phyloP scores from a whole-genome alignment of 208 protist species.

The Trypanosoma boissoni region DNA sequence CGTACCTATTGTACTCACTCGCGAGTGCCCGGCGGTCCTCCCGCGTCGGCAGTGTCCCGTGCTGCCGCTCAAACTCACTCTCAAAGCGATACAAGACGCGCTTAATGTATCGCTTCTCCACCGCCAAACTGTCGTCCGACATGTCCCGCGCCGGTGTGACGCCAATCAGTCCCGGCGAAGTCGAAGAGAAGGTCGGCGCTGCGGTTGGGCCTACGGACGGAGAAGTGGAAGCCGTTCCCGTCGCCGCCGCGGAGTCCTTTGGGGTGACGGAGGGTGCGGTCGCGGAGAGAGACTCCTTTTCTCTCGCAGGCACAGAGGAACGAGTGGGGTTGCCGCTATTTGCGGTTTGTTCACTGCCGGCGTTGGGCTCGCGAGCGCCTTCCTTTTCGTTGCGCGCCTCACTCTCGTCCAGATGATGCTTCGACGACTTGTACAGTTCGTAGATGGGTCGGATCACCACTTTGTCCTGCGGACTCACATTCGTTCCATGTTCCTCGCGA shows the following conservation, averaged over 20 bases:
- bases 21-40: conserved; percentile 55
- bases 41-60: conserved; percentile 50
- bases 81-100: conserved; percentile 80
- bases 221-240: neutral
- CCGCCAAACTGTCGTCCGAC: conserved; percentile 45
- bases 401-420: conserved; percentile 45
- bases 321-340: too few relatives aligned
- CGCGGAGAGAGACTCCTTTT: neutral
- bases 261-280: neutral
- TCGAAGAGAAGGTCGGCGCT: conserved; percentile 13
- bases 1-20: conserved; percentile 74
- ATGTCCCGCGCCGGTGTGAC: conserved; percentile 44
- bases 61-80: conserved; percentile 60
- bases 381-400: conserved; percentile 25
- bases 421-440: conserved; percentile 78
- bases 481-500: conserved; percentile 58
- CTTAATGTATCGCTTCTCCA: conserved; percentile 75
- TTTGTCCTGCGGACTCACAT: conserved; percentile 71
- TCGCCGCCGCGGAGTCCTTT: neutral
- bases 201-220: neutral
- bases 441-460: conserved; percentile 71
- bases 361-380: too few relatives aligned
- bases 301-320: neutral
- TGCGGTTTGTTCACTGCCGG: too few relatives aligned
- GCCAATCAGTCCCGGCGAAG: too few relatives aligned